Conservation (phyloP, 768 basidiomycete genomes). For the Rhodotorula sphaerocarpa region DNA sequence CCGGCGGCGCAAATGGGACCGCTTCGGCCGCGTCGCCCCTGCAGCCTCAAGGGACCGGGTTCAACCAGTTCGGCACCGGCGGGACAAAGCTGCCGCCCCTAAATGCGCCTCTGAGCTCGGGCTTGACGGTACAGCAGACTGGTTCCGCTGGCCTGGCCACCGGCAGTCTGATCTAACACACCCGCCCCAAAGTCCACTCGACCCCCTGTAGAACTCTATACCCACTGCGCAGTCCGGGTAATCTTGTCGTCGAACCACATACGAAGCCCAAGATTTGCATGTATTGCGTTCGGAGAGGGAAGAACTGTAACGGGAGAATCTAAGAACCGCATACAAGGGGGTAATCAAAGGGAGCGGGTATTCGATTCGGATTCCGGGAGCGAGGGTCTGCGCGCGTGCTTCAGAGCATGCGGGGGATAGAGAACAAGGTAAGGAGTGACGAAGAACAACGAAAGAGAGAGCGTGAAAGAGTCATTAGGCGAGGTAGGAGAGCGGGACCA, state of each 20-base stretch:
- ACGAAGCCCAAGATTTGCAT: background rate
- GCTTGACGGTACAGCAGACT: conserved; percentile 2
- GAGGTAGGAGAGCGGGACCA: conserved; percentile 24
- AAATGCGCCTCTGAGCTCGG: conserved; percentile 6
- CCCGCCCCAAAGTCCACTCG: too few relatives aligned
- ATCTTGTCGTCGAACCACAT: too few relatives aligned
- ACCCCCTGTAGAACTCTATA: background rate
- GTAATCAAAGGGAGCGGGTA: too few relatives aligned
- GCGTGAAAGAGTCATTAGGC: background rate
- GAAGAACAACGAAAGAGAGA: too few relatives aligned
- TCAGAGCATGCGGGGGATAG: too few relatives aligned
- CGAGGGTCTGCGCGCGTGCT: too few relatives aligned
- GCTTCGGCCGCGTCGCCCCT: background rate
- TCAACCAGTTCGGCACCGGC: conserved; percentile 25
- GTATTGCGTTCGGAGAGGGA: too few relatives aligned
- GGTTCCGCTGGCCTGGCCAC: background rate
- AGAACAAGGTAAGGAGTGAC: background rate
- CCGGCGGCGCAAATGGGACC: background rate
- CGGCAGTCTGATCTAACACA: background rate
- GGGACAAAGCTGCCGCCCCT: conserved; percentile 27
- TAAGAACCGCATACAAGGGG: too few relatives aligned
- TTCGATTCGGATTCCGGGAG: too few relatives aligned
- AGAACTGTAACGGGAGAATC: too few relatives aligned
- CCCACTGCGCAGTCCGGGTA: too few relatives aligned
- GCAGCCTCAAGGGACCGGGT: conserved; percentile 18